Evolutionary conservation across 495 filamentous ascomycete species (phyloP), one percentile per base, ranked within the genome.

Genomic region (Platismatia glauca): DNA sequence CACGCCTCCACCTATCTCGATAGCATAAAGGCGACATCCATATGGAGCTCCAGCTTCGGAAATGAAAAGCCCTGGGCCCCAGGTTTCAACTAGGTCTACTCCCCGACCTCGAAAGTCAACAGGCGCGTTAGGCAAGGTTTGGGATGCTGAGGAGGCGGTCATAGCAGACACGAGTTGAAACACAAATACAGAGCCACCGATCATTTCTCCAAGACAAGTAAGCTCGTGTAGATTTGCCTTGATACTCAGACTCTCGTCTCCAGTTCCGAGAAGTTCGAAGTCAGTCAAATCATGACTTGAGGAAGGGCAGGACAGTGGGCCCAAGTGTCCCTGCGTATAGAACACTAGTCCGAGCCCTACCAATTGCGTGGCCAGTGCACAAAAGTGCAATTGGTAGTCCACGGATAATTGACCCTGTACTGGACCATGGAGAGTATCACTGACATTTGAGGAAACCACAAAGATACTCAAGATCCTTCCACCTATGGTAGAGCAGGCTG

Each of bases 31-130:
- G 9, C 13, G 41, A 3, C 34, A 4, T 11, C 39, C 31, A 18
- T 59, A 46, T 13, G 27, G 3, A 33, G 15, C 27, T 34, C 27
- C 39, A 35, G 29, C 16, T 33, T 46, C 29, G 9, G 39, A 33
- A 22, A 59, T 34, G 16, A 59, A 43, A 15, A 29, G 24, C 16
- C 29, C 58, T 35, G 58, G 58, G 3, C 58, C 58, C 41, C 58
- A 59, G n/a, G 58, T 35, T 48, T 59, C 58, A 59, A 48, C 16
- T 12, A 59, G 5, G n/a, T 57, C 55, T 33, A 34, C 31, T 3
- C 15, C 33, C 7, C 55, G 9, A 39, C 38, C 38, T 39, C 38
- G 3, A 39, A 11, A 7, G 7, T 39, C 13, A n/a, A n/a, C n/a
- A n/a, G n/a, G n/a, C n/a, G n/a, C n/a, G n/a, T n/a, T n/a, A n/a